Conservation (phyloP, 768 basidiomycete genomes). For the Tephrocybe rancida region DNA sequence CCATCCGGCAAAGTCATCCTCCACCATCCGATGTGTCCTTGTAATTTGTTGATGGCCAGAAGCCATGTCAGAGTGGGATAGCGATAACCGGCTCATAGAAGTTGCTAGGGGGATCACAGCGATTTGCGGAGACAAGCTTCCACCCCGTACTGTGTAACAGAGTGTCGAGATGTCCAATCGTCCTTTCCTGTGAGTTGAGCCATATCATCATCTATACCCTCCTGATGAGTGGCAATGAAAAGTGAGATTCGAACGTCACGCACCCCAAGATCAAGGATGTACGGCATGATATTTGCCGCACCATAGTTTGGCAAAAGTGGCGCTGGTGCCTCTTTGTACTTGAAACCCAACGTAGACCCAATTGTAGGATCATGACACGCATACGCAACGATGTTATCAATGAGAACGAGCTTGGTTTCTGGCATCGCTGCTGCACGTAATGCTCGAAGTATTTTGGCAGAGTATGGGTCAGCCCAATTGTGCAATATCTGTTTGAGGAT, state of each 20-base stretch:
- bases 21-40: too few species aligned
- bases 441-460: slow-evolving; percentile 30
- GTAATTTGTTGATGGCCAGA: too few species aligned
- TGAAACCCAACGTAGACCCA: background rate
- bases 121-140: slow-evolving; percentile 6
- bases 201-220: slow-evolving; percentile 13
- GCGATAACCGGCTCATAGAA: slow-evolving; percentile 11
- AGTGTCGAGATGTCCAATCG: slow-evolving; percentile 5
- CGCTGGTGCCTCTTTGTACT: slow-evolving; percentile 4
- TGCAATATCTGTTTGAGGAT: slow-evolving; percentile 38
- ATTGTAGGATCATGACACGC: slow-evolving; percentile 17
- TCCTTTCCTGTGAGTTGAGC: slow-evolving; percentile 13
- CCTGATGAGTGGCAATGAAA: background rate
- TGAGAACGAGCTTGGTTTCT: slow-evolving; percentile 35
- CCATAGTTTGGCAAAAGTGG: slow-evolving; percentile 11
- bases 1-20: too few species aligned
- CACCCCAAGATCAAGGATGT: slow-evolving; percentile 8
- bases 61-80: background rate
- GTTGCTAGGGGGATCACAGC: slow-evolving; percentile 8
- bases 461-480: slow-evolving; percentile 38
- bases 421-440: slow-evolving; percentile 34
- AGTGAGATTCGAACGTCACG: background rate
- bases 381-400: slow-evolving; percentile 36
- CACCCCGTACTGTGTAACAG: slow-evolving; percentile 11
- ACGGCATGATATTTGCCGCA: slow-evolving; percentile 8